phyloP scores from a whole-genome alignment of 1,139 yeast species.

The Nakaseomyces delphensis region DNA sequence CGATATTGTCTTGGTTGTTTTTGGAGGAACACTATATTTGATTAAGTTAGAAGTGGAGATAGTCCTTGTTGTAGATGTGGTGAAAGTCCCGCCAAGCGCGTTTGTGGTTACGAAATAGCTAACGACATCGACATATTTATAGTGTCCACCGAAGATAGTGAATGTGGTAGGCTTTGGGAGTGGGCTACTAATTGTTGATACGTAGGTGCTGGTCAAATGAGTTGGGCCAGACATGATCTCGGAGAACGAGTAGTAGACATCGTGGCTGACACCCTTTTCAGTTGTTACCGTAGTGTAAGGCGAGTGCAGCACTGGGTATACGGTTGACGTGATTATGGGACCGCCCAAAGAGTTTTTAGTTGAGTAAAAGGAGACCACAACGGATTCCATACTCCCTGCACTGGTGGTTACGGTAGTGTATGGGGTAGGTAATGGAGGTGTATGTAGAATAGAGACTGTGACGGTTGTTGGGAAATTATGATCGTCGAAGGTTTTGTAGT shows the following conservation, averaged over 20 bases:
- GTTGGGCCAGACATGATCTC: background rate
- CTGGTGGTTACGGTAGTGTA: background rate
- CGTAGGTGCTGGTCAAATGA: background rate
- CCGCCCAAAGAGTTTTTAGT: background rate
- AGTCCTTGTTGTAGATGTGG: background rate
- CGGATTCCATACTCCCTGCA: background rate
- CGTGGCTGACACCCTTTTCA: background rate
- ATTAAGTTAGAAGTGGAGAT: background rate
- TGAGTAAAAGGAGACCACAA: background rate
- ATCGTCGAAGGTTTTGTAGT: no score
- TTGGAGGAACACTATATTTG: background rate
- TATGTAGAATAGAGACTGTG: background rate
- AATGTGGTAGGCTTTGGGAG: background rate
- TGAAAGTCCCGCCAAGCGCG: background rate
- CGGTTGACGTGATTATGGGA: background rate
- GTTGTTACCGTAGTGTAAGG: slow-evolving; percentile 1
- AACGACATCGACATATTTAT: background rate
- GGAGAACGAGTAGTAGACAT: background rate
- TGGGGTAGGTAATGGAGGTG: background rate
- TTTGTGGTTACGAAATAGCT: background rate
- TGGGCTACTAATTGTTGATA: background rate
- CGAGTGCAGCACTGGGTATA: background rate
- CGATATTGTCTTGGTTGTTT: background rate
- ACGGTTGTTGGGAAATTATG: no score
- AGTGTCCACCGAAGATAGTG: background rate